A percentile compares a stretch with the other conserved stretches of the same genome.
Conservation (phyloP, 2,329 filamentous ascomycete species). For the Apiospora sp. region DNA sequence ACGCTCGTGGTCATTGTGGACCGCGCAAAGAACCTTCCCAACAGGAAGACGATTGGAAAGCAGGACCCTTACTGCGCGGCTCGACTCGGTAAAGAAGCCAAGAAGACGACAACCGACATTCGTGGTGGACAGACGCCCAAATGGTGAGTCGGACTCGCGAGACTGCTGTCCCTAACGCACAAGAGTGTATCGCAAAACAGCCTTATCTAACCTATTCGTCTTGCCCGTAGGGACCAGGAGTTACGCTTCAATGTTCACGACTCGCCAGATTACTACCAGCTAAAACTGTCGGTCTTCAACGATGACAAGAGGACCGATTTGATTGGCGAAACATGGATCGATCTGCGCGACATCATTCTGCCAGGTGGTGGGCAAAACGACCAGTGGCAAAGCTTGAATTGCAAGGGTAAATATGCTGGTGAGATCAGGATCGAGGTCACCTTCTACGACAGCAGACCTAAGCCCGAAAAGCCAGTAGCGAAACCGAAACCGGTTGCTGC, state of each 20-base stretch:
- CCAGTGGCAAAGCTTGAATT: conserved; percentile 87
- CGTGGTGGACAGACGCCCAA: conserved; percentile 93
- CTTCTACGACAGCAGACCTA: conserved; percentile 89
- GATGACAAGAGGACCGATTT: conserved; percentile 98
- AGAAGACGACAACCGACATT: conserved; percentile 94
- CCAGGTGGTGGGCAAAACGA: conserved; percentile 92
- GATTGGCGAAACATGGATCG: conserved; percentile 93
- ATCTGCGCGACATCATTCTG: conserved; percentile 81
- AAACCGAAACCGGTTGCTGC: conserved; percentile 57
- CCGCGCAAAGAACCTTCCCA: conserved; percentile 95
- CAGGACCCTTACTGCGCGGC: conserved; percentile 98
- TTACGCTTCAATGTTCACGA: conserved; percentile 96
- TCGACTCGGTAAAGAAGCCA: conserved; percentile 92
- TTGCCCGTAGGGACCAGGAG: conserved; percentile 84
- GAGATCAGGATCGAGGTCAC: conserved; percentile 96
- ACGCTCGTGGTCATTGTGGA: conserved; percentile 93
- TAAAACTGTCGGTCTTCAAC: conserved; percentile 96
- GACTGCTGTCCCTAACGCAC: neutral
- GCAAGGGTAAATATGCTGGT: conserved; percentile 93
- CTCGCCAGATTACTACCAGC: conserved; percentile 92
- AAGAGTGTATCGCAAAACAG: neutral
- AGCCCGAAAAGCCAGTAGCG: conserved; percentile 73
- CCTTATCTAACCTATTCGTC: conserved; percentile 19
- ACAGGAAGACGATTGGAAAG: conserved; percentile 96
- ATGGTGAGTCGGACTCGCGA: conserved; percentile 71